Evolutionary conservation across 768 basidiomycete species (phyloP).

Genomic region (Boletus insuetus): DNA sequence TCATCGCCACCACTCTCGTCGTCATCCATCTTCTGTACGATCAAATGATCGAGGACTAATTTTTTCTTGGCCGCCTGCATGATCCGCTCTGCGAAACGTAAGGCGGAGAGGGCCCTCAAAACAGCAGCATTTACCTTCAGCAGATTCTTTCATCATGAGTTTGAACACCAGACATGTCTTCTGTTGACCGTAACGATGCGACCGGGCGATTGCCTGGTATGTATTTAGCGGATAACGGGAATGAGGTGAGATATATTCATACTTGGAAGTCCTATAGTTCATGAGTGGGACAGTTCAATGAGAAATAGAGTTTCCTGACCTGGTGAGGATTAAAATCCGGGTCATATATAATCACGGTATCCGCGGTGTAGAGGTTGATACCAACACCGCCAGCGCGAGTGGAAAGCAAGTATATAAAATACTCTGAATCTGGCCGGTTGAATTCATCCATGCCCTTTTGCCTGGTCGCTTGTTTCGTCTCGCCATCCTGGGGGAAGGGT

Average conservation of each 20-base stretch:
- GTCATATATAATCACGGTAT: constrained; percentile 91
- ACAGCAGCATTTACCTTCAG: constrained; percentile 60
- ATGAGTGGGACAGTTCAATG: constrained; percentile 10
- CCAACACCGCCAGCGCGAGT: constrained; percentile 94
- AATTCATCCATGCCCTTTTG: constrained; percentile 96
- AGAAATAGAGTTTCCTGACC: constrained; percentile 38
- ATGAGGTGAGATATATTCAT: constrained; percentile 22
- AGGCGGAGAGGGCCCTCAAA: background rate
- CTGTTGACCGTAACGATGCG: constrained; percentile 92
- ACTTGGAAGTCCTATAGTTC: constrained; percentile 77
- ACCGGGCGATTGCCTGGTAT: constrained; percentile 84
- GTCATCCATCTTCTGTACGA: constrained; percentile 95
- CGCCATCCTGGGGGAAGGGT: constrained; percentile 66
- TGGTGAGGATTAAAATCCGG: constrained; percentile 99
- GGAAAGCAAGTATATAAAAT: constrained; percentile 88
- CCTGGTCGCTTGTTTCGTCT: constrained; percentile 77
- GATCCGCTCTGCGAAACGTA: constrained; percentile 68
- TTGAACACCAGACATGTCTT: constrained; percentile 96
- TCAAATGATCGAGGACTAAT: constrained; percentile 88
- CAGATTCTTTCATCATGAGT: constrained; percentile 91
- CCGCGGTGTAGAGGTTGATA: constrained; percentile 89
- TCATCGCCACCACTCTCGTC: constrained; percentile 73
- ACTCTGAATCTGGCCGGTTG: constrained; percentile 82
- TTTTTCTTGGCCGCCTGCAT: constrained; percentile 95
- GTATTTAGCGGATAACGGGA: constrained; percentile 5